These are phyloP conservation scores for Colletotrichum trifolii DNA, from an alignment of 2,329 filamentous ascomycete genomes.

Conservation along the genomic window DNA sequence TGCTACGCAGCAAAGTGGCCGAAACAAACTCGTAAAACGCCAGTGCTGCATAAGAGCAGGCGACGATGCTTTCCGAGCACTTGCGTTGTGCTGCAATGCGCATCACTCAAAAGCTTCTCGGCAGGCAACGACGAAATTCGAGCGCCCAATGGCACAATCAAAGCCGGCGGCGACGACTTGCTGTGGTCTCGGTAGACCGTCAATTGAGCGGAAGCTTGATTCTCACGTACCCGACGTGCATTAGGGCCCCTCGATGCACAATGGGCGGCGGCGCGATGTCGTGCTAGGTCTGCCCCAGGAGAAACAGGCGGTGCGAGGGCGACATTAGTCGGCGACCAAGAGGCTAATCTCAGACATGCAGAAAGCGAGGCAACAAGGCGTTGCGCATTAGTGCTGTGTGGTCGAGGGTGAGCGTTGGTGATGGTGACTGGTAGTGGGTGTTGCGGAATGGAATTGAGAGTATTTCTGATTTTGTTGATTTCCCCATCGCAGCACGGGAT, in stretches of 20 bases:
- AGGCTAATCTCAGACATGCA: constrained; percentile 31
- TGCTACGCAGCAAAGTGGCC: constrained; percentile 3
- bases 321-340: constrained; percentile 14
- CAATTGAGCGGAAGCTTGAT: constrained; percentile 5
- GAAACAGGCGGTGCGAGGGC: constrained; percentile 11
- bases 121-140: constrained; percentile 9
- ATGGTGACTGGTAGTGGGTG: not conserved
- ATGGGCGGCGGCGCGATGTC: constrained; percentile 7
- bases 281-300: constrained; percentile 20
- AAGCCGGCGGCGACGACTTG: not conserved
- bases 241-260: constrained; percentile 10
- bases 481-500: constrained; percentile 32
- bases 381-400: not conserved
- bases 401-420: not conserved
- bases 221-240: constrained; percentile 27
- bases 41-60: constrained; percentile 2
- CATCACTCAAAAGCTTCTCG: constrained; percentile 5
- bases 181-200: not conserved
- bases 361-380: constrained; percentile 21
- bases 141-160: constrained; percentile 17
- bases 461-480: constrained; percentile 13
- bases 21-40: not conserved
- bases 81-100: constrained; percentile 12
- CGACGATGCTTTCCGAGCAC: constrained; percentile 8
- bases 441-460: not conserved